These are phyloP conservation scores for Tolypocladium cylindrosporum DNA, from an alignment of 2,329 filamentous ascomycete species.

Conservation along the genomic window DNA sequence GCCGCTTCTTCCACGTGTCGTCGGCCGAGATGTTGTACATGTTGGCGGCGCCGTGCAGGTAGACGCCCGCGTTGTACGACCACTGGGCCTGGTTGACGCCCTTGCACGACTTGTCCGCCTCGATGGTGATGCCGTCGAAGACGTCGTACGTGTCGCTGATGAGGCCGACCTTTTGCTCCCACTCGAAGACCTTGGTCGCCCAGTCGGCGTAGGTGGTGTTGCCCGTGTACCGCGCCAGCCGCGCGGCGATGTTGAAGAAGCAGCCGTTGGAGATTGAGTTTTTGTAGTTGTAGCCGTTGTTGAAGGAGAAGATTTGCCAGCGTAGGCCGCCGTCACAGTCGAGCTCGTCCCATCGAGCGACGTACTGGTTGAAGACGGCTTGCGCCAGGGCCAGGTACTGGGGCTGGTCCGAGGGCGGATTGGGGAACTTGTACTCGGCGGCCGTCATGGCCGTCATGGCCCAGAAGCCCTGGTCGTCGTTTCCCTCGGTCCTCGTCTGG, in stretches of 20 bases:
- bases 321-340: conserved; percentile 64
- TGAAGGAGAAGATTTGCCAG: conserved; percentile 79
- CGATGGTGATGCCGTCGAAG: conserved; percentile 36
- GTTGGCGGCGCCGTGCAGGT: conserved; percentile 50
- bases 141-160: conserved; percentile 46
- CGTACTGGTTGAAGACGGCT: conserved; percentile 73
- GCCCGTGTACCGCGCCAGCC: conserved; percentile 67
- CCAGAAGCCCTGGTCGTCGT: conserved; percentile 79
- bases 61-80: conserved; percentile 61
- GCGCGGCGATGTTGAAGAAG: conserved; percentile 60
- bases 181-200: conserved; percentile 62
- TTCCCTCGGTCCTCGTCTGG: conserved; percentile 51
- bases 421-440: conserved; percentile 65
- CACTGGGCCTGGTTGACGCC: conserved; percentile 50
- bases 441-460: conserved; percentile 72
- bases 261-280: conserved; percentile 60
- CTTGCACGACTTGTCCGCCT: conserved; percentile 33
- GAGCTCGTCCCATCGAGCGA: conserved; percentile 55
- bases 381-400: conserved; percentile 71
- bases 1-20: conserved; percentile 44
- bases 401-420: conserved; percentile 51
- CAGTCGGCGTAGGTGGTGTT: conserved; percentile 71
- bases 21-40: conserved; percentile 51
- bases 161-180: conserved; percentile 45
- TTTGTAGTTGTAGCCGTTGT: conserved; percentile 61